These are phyloP conservation scores for Euphorbia pulcherrima DNA, from an alignment of 345 rosid species.

Conservation along the genomic window DNA sequence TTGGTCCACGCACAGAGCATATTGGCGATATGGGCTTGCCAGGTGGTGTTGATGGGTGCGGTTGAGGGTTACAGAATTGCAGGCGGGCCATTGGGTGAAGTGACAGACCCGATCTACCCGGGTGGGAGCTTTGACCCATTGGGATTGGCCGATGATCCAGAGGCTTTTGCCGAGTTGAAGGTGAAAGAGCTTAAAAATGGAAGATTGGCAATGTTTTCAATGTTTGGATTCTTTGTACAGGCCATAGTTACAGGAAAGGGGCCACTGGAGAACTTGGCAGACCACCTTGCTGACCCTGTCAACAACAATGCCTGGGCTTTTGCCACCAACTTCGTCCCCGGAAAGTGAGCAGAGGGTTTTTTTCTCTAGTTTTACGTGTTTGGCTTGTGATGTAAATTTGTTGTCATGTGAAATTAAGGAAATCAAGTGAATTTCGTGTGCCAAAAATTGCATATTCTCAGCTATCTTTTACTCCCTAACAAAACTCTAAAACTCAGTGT, in stretches of 20 bases:
- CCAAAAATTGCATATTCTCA: slow-evolving; percentile 2
- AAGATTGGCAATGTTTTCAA: slow-evolving; percentile 78
- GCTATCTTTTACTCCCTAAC: not conserved
- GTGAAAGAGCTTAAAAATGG: slow-evolving; percentile 84
- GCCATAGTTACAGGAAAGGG: slow-evolving; percentile 88
- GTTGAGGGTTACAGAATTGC: slow-evolving; percentile 47
- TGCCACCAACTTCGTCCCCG: slow-evolving; percentile 86
- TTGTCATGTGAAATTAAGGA: slow-evolving; percentile 18
- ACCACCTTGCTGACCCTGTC: slow-evolving; percentile 79
- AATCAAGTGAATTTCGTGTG: slow-evolving; percentile 14
- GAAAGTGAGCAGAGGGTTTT: slow-evolving; percentile 44
- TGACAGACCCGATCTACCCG: slow-evolving; percentile 30
- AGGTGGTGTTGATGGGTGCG: slow-evolving; percentile 34
- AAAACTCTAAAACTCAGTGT: not conserved
- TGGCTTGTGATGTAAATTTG: slow-evolving; percentile 22
- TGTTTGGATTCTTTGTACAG: slow-evolving; percentile 83
- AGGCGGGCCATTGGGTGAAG: slow-evolving; percentile 21
- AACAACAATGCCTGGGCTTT: slow-evolving; percentile 90
- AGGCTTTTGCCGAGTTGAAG: slow-evolving; percentile 78
- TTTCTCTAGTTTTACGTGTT: not conserved
- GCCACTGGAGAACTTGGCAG: slow-evolving; percentile 71
- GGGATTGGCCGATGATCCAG: slow-evolving; percentile 69
- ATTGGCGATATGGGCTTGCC: slow-evolving; percentile 67
- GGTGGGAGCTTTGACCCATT: slow-evolving; percentile 30
- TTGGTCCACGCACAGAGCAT: slow-evolving; percentile 76